phyloP scores from a whole-genome alignment of 441 rosid genomes.

The Mallotus repandus region DNA sequence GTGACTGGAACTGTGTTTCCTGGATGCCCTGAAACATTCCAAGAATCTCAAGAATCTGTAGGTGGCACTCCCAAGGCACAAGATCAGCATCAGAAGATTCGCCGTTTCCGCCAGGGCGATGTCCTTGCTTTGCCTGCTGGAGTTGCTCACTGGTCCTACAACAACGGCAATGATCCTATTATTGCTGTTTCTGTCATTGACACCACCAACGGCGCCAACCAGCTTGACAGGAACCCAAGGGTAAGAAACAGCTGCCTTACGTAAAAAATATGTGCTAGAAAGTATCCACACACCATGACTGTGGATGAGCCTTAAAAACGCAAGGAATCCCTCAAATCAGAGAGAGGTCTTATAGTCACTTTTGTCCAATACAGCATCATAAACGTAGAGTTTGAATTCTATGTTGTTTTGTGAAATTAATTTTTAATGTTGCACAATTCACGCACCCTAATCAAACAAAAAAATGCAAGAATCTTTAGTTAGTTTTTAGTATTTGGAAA shows the following conservation, averaged over 20 bases:
- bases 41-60: conserved; percentile 19
- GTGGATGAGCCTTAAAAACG: too few species aligned
- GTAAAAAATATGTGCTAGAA: too few species aligned
- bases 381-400: too few species aligned
- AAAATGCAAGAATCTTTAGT: too few species aligned
- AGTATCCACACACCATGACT: neutral
- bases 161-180: conserved; percentile 35
- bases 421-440: too few species aligned
- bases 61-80: neutral
- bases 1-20: conserved; percentile 28
- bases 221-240: conserved; percentile 37
- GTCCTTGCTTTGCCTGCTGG: conserved; percentile 41
- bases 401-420: too few species aligned
- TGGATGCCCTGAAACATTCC: conserved; percentile 43
- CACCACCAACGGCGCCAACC: conserved; percentile 26
- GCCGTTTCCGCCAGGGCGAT: conserved; percentile 36
- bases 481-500: too few species aligned
- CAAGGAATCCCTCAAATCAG: too few species aligned
- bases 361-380: too few species aligned
- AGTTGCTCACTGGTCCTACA: conserved; percentile 39
- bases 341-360: too few species aligned
- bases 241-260: conserved; percentile 8
- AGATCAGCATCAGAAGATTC: conserved; percentile 44
- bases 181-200: conserved; percentile 31
- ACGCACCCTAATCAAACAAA: too few species aligned